These are phyloP conservation scores for Paramecium sexaurelia DNA, from an alignment of 73 alveolate genomes.

Conservation along the genomic window DNA sequence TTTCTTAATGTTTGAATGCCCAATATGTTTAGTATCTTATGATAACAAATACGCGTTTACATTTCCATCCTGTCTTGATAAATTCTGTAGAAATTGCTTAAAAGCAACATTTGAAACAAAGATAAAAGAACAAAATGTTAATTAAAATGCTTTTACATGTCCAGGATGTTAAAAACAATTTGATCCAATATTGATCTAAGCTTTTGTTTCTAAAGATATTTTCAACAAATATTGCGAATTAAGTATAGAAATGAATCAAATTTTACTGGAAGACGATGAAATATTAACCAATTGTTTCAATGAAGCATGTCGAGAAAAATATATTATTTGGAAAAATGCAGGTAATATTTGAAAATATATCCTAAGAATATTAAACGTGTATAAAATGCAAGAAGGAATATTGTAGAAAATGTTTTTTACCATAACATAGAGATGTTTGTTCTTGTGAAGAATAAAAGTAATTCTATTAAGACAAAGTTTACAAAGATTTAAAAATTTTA, in stretches of 20 bases:
- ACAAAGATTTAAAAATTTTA: neutral
- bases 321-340: slow-evolving; percentile 43
- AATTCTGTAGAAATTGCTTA: neutral
- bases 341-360: neutral
- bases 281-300: neutral
- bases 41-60: neutral
- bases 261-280: neutral
- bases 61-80: neutral
- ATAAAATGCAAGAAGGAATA: neutral
- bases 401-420: neutral
- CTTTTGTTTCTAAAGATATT: neutral
- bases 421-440: neutral
- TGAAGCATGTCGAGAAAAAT: neutral
- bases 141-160: neutral
- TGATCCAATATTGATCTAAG: neutral
- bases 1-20: neutral
- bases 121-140: neutral
- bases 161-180: neutral
- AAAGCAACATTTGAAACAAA: neutral
- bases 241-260: neutral
- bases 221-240: neutral
- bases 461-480: neutral
- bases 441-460: slow-evolving; percentile 7
- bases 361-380: neutral
- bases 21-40: neutral